Conservation (phyloP, 1,284 basidiomycete genomes). For the Cryptococcus depauperatus region DNA sequence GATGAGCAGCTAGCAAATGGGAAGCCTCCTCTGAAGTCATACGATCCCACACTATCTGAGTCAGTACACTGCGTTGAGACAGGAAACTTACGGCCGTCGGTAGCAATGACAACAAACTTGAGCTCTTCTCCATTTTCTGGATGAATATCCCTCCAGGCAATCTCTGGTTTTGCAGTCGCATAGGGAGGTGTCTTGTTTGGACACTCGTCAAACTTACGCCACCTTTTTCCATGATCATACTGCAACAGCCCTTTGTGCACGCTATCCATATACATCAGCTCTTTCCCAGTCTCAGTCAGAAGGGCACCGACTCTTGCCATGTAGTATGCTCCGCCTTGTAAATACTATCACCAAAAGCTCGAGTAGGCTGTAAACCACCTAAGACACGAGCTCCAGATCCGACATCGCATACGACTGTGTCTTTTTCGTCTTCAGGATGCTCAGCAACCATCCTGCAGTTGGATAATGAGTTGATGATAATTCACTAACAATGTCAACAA, state of each 20-base stretch:
- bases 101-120: conserved; percentile 72
- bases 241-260: not conserved
- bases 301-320: conserved; percentile 62
- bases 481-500: conserved; percentile 2
- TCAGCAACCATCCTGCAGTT: conserved; percentile 61
- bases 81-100: conserved; percentile 56
- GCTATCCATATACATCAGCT: not conserved
- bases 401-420: conserved; percentile 55
- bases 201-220: not conserved
- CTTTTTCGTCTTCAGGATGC: conserved; percentile 70
- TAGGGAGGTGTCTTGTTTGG: conserved; percentile 66
- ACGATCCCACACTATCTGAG: conserved; percentile 64
- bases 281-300: no score
- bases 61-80: not conserved
- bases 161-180: conserved; percentile 76
- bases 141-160: conserved; percentile 58
- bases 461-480: not conserved
- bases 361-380: conserved; percentile 80
- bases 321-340: conserved; percentile 63
- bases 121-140: conserved; percentile 21
- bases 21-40: conserved; percentile 85
- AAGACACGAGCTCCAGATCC: conserved; percentile 66
- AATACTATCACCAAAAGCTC: conserved; percentile 74
- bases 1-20: conserved; percentile 72
- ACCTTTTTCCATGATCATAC: not conserved